These are phyloP conservation scores for Tolypocladium ovalisporum DNA, from an alignment of 2,329 filamentous ascomycete genomes.

Conservation along the genomic window DNA sequence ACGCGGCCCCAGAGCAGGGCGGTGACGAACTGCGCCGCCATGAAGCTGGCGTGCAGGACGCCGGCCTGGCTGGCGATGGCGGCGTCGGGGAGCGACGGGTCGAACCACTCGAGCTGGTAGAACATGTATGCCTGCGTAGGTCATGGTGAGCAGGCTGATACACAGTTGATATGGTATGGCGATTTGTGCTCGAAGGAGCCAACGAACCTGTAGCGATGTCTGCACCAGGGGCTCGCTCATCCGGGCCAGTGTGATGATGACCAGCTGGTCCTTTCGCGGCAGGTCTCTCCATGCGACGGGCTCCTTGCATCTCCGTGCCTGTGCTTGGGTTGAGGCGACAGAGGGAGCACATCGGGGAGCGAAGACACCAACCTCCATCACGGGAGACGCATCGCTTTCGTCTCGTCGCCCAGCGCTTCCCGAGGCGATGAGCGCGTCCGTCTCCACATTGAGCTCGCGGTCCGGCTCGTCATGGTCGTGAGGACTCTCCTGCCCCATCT, in stretches of 20 bases:
- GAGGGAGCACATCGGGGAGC: not conserved
- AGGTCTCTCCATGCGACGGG: slow-evolving; percentile 51
- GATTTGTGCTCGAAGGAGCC: not conserved
- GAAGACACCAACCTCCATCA: not conserved
- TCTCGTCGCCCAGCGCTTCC: not conserved
- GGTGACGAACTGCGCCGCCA: slow-evolving; percentile 70
- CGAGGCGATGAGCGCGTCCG: not conserved
- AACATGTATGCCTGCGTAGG: slow-evolving; percentile 60
- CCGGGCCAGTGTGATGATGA: slow-evolving; percentile 67
- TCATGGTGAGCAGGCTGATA: not conserved
- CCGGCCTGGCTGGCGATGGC: slow-evolving; percentile 70
- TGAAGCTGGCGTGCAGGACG: slow-evolving; percentile 68
- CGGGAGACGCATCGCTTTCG: not conserved
- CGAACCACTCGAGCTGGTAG: slow-evolving; percentile 77
- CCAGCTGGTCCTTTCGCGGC: slow-evolving; percentile 65
- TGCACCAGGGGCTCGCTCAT: slow-evolving; percentile 76
- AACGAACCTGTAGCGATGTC: slow-evolving; percentile 49
- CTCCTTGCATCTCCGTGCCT: slow-evolving; percentile 1
- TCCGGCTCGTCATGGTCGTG: slow-evolving; percentile 7
- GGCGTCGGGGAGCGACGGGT: slow-evolving; percentile 40
- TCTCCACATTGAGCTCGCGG: slow-evolving; percentile 3
- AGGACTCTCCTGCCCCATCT: slow-evolving; percentile 10
- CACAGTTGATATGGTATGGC: not conserved
- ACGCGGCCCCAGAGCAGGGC: slow-evolving; percentile 73
- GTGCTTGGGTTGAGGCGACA: not conserved